phyloP scores from a whole-genome alignment of 768 basidiomycete genomes.

The Trametes cinnabarina region DNA sequence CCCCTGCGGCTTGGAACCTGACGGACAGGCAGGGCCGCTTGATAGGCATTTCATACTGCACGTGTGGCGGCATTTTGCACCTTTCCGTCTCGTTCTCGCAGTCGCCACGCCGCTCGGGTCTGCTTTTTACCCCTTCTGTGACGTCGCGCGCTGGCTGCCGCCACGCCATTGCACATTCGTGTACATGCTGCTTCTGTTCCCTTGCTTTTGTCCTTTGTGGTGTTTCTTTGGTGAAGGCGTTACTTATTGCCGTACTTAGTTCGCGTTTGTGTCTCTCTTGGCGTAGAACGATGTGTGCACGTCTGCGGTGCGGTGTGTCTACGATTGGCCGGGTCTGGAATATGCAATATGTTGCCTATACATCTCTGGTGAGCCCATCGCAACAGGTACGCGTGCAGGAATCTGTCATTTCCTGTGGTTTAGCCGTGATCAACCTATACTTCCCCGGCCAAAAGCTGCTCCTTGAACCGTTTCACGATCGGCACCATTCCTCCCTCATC shows the following conservation, averaged over 20 bases:
- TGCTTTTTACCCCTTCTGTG: neutral
- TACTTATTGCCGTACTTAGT: constrained; percentile 5
- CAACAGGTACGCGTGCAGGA: neutral
- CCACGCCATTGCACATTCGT: neutral
- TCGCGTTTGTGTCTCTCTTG: neutral
- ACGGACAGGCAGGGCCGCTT: too few species aligned
- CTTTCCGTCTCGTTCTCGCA: neutral
- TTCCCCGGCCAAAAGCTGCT: constrained; percentile 27
- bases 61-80: neutral
- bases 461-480: constrained; percentile 40
- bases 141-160: neutral
- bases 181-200: neutral
- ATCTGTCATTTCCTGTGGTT: neutral
- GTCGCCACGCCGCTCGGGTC: neutral
- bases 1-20: too few species aligned
- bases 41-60: neutral
- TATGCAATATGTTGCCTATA: neutral
- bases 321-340: neutral
- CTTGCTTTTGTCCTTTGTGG: too few species aligned
- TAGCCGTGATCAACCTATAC: constrained; percentile 5
- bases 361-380: neutral
- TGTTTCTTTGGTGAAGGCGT: neutral
- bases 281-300: neutral
- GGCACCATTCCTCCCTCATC: constrained; percentile 48
- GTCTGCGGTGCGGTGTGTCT: neutral